Percentiles rank a stretch among this genome's conserved stretches.
Evolutionary conservation across 768 basidiomycete species (phyloP).

Genomic region (Trametes cinnabarina): DNA sequence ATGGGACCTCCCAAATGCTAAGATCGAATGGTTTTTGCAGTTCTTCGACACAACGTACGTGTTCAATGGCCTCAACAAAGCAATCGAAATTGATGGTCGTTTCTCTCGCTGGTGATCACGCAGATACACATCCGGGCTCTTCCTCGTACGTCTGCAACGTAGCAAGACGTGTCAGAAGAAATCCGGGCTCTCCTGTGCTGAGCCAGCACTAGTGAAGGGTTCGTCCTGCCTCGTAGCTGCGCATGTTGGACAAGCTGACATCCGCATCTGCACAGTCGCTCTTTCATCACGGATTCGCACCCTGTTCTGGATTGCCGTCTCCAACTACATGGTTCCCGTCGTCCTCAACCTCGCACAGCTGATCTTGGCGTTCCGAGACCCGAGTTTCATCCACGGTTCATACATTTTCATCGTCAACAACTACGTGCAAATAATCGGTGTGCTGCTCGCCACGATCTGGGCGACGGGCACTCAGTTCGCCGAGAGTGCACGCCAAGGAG

Average conservation of each 20-base stretch:
- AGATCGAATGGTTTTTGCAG: slow-evolving; percentile 35
- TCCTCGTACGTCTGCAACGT: not conserved
- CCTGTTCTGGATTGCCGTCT: slow-evolving; percentile 36
- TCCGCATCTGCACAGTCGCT: not conserved
- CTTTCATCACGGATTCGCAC: slow-evolving; percentile 25
- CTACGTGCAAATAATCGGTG: slow-evolving; percentile 14
- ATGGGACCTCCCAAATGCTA: slow-evolving; percentile 5
- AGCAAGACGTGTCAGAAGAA: not conserved
- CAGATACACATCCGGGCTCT: slow-evolving; percentile 1
- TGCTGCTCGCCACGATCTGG: slow-evolving; percentile 13
- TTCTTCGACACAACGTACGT: slow-evolving; percentile 36
- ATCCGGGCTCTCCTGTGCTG: not conserved
- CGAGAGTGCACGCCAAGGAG: not conserved
- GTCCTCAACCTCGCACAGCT: slow-evolving; percentile 36
- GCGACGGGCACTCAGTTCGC: not conserved
- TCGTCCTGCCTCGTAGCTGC: too few species aligned
- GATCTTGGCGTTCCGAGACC: slow-evolving; percentile 15
- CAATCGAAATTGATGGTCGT: too few species aligned
- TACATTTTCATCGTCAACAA: slow-evolving; percentile 13
- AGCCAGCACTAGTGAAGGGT: too few species aligned
- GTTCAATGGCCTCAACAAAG: too few species aligned
- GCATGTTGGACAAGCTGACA: not conserved
- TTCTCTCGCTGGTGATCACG: too few species aligned
- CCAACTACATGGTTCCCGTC: slow-evolving; percentile 41
- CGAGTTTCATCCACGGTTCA: slow-evolving; percentile 5